Evolutionary conservation across 2,329 filamentous ascomycete species (phyloP).

Genomic region (Diplodia scrobiculata): DNA sequence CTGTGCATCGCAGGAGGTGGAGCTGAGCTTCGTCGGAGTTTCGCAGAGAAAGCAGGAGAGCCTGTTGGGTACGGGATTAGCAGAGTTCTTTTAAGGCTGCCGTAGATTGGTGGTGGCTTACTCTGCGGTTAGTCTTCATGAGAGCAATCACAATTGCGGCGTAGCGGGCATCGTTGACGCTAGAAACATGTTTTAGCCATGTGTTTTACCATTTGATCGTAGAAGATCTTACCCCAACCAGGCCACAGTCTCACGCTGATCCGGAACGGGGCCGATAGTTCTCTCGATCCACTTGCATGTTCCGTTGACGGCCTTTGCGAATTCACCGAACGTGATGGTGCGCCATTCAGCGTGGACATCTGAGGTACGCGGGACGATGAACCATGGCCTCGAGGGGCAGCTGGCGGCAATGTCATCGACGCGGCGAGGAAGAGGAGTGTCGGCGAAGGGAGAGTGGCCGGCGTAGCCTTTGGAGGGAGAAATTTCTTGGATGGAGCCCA

Average conservation of each 20-base stretch:
- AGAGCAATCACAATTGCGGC: background rate
- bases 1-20: constrained; percentile 19
- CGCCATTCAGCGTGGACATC: constrained; percentile 23
- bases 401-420: constrained; percentile 27
- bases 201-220: background rate
- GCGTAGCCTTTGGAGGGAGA: constrained; percentile 1
- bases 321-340: constrained; percentile 23
- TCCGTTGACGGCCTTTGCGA: constrained; percentile 19
- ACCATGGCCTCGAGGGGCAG: constrained; percentile 20
- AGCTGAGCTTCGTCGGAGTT: constrained; percentile 28
- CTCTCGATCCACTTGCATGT: constrained; percentile 26
- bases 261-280: constrained; percentile 16
- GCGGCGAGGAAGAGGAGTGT: constrained; percentile 21
- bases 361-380: constrained; percentile 8
- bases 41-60: constrained; percentile 23
- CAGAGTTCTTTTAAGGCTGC: background rate
- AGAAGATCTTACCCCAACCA: constrained; percentile 21
- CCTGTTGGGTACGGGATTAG: background rate
- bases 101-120: background rate
- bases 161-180: constrained; percentile 26
- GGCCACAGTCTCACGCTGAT: constrained; percentile 22
- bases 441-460: constrained; percentile 23
- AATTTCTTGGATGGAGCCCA: constrained; percentile 20
- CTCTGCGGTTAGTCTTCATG: constrained; percentile 24
- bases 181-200: background rate